Conservation (phyloP, 1,284 basidiomycete species). For the Ustilago lituana region DNA sequence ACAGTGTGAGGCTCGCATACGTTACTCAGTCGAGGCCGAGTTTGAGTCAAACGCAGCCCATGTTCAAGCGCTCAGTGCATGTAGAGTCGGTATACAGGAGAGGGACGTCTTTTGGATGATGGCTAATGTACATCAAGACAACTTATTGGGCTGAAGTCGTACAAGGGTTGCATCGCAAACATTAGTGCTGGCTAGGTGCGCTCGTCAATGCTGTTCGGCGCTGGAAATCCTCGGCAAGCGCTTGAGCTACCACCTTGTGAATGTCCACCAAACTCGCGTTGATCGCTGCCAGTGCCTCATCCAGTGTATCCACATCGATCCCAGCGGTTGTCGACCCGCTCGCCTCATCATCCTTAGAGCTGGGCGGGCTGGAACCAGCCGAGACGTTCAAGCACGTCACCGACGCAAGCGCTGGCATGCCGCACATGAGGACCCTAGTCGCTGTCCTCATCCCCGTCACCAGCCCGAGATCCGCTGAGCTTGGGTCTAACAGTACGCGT, state of each 20-base stretch:
- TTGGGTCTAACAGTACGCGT: slow-evolving; percentile 79
- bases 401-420: slow-evolving; percentile 88
- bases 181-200: neutral
- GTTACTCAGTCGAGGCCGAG: too few species aligned
- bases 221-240: slow-evolving; percentile 35
- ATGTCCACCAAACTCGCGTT: slow-evolving; percentile 39
- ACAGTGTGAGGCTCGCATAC: too few species aligned
- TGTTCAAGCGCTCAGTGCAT: too few species aligned
- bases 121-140: too few species aligned
- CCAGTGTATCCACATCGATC: slow-evolving; percentile 17
- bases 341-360: neutral
- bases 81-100: too few species aligned
- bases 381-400: slow-evolving; percentile 71
- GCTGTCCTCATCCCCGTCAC: slow-evolving; percentile 67
- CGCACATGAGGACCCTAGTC: slow-evolving; percentile 74
- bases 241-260: slow-evolving; percentile 45
- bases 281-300: slow-evolving; percentile 16
- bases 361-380: slow-evolving; percentile 17
- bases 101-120: too few species aligned
- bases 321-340: slow-evolving; percentile 10
- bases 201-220: slow-evolving; percentile 23
- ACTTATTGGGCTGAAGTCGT: too few species aligned
- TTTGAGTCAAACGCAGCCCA: too few species aligned
- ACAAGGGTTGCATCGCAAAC: too few species aligned
- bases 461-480: slow-evolving; percentile 73